Evolutionary conservation across 169 alveolate genomes (phyloP).

Genomic region (Eimeria tenella): DNA sequence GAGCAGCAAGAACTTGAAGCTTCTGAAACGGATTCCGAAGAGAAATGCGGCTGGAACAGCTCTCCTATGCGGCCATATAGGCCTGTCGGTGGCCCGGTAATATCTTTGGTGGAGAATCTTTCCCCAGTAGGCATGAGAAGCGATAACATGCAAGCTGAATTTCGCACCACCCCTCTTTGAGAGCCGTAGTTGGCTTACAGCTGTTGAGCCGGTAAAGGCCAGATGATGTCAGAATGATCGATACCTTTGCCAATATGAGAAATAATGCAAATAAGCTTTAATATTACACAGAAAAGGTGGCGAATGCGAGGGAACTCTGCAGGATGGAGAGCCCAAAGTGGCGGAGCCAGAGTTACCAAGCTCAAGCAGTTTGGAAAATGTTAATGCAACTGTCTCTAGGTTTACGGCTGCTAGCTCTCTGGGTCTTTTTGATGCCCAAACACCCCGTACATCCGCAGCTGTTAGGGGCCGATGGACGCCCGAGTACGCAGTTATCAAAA

Average conservation of each 20-base stretch:
- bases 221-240: neutral
- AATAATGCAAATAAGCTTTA: neutral
- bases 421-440: conserved; percentile 15
- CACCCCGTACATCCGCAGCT: conserved; percentile 53
- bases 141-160: neutral
- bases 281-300: neutral
- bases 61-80: neutral
- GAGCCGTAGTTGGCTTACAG: neutral
- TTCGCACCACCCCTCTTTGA: neutral
- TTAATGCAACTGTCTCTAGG: neutral
- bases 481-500: conserved; percentile 22
- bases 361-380: neutral
- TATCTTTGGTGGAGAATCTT: neutral
- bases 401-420: neutral
- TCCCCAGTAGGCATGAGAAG: neutral
- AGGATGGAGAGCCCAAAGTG: neutral
- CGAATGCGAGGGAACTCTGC: neutral
- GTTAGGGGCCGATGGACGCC: conserved; percentile 53
- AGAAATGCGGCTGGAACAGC: neutral
- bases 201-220: neutral
- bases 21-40: neutral
- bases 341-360: too few relatives aligned
- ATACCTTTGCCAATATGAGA: neutral
- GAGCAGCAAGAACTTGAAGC: neutral
- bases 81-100: neutral